Base-by-base conservation (phyloP, 177 flowering plant genomes). In the Telopea speciosissima region DNA sequence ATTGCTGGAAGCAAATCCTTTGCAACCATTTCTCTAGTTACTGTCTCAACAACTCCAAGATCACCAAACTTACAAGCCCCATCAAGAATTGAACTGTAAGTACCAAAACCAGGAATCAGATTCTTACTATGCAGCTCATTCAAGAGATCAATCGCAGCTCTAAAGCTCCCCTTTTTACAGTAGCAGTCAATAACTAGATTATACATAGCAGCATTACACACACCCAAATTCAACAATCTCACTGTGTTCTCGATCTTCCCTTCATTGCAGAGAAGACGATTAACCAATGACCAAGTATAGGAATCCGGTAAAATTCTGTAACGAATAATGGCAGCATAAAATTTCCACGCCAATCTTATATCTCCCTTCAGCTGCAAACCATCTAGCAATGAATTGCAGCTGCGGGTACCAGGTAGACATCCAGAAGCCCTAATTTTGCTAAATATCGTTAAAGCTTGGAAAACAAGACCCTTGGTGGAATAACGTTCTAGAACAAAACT, bases 51-150 rank as follows among this genome's bases (percentile, higher is more conserved):
- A 70, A 81, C 81, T 59, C 80, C 78, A n/a, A 1, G 42, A 76
- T 89, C 62, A 59, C 67, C 76, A 79, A 70, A 79, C 74, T 71
- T 85, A 80, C 91, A 92, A 40, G 92, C 92, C 4, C 86, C 93
- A 69, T 92, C 88, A 72, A 90, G 91, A 19, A 92, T 72, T 17
- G 88, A 85, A 74, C 89, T 79, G 71, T 82, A 86, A 68, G 84
- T 79, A 66, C 75, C 28, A 75, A 89, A 87, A 70, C 84, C 83
- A 3, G 88, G 87, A 40, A 74, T 74, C 11, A 89, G 65, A 28
- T 79, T 81, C 74, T 74, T 84, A 61, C 72, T 56, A 40, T 40
- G 49, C 92, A 89, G 83, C 75, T 85, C 83, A 74, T 83, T 68
- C 28, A 90, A 73, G 25, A 72, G 71, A 44, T 77, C 71, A 71